Evolutionary conservation across 306 rosid species (phyloP), one percentile per base, ranked within the genome.

Genomic region (Astragalus membranaceus): DNA sequence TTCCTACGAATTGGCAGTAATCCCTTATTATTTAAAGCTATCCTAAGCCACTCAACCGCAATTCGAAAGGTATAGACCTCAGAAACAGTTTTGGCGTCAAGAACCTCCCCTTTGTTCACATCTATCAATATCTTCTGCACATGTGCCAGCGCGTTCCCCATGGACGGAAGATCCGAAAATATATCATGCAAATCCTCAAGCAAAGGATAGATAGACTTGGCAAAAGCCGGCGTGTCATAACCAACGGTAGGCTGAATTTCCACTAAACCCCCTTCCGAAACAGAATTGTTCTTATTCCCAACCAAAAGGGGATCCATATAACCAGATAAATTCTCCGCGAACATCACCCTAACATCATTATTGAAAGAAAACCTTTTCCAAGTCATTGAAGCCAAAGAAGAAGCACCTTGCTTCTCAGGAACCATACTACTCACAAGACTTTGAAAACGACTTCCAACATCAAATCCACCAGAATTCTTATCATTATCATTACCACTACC

Each of bases 1-100:
- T 83, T 56, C 74, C 73, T 74, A 48, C 50, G 13, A 54, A 72
- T 47, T 2, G 85, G 85, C 14, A 23, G 64, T 4, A 83, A 78
- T 49, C 87, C 96, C 42, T 72, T 82, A 33, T 82, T 85, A 80
- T 85, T 88, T 7, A 88, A 54, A 77, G 88, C 88, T n/a, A 87
- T 77, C 67, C 97, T 85, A 50, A 91, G 85, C 80, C 82, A 91
- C 87, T 91, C 97, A 4, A 87, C 91, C 0, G 96, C 96, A 60
- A 91, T 75, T 29, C 86, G 72, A 46, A 91, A 85, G 69, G 85
- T 69, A 72, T 82, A 79, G 10, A 87, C 87, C 84, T 84, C 96
- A 64, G 87, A 82, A 37, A 91, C 75, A 71, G 68, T 79, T 52
- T 30, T 53, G 13, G 67, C 3, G 44, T 88, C 89, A 59, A 87